These are phyloP conservation scores for Yamadazyma tumulicola DNA, from an alignment of 805 yeast genomes.

Conservation along the genomic window DNA sequence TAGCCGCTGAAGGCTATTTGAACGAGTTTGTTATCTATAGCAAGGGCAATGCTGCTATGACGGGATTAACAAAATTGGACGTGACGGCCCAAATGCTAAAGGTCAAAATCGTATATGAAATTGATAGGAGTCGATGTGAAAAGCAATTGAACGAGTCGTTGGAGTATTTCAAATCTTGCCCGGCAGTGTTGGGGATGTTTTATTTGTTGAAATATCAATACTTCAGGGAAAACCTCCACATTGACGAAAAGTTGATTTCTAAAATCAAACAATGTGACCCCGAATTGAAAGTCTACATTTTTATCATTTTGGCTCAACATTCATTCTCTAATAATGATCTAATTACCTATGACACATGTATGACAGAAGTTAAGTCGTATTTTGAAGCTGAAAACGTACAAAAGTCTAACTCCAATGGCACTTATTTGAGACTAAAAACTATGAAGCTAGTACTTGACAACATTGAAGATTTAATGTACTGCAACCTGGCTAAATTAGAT, in stretches of 20 bases:
- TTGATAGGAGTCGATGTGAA: not conserved
- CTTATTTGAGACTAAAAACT: too few species aligned
- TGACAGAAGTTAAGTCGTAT: too few species aligned
- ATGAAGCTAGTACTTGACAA: too few species aligned
- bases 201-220: conserved; percentile 1
- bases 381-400: too few species aligned
- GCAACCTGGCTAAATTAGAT: too few species aligned
- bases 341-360: too few species aligned
- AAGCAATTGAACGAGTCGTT: conserved; percentile 1
- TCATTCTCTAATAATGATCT: too few species aligned
- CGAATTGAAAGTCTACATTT: not conserved
- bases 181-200: not conserved
- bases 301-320: too few species aligned
- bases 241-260: not conserved
- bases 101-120: conserved; percentile 2
- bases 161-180: not conserved
- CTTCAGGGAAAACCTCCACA: conserved; percentile 1
- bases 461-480: too few species aligned
- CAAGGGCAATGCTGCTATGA: conserved; percentile 4
- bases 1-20: conserved; percentile 30
- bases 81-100: conserved; percentile 2
- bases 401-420: too few species aligned
- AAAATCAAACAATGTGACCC: not conserved
- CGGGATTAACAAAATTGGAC: conserved; percentile 1
- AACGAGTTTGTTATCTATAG: conserved; percentile 2